A percentile compares a stretch with the other conserved stretches of the same genome.
Evolutionary conservation across 2,329 filamentous ascomycete species (phyloP).

Genomic region (Rutstroemia sp.): DNA sequence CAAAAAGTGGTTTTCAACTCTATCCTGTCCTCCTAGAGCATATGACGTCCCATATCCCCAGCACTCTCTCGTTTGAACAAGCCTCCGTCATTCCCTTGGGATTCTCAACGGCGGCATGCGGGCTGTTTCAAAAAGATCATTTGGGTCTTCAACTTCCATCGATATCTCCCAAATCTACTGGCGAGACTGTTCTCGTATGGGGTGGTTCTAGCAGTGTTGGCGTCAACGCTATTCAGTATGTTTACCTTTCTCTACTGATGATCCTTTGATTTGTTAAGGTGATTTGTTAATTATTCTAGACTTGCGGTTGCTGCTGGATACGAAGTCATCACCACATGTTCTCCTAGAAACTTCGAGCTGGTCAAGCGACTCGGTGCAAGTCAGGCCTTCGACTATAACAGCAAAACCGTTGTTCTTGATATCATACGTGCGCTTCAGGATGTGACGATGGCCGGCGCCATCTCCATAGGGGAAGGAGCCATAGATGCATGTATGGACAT

Average conservation of each 20-base stretch:
- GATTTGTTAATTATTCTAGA: not conserved
- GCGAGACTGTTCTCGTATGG: constrained; percentile 32
- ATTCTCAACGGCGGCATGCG: constrained; percentile 27
- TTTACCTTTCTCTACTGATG: not conserved
- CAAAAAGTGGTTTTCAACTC: constrained; percentile 27
- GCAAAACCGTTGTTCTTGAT: constrained; percentile 9
- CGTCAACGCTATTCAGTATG: constrained; percentile 30
- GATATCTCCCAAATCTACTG: constrained; percentile 19
- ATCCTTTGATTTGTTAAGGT: too few species aligned
- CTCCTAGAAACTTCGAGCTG: constrained; percentile 30
- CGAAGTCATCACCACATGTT: constrained; percentile 33
- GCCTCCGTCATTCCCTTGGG: constrained; percentile 28
- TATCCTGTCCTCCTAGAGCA: constrained; percentile 20
- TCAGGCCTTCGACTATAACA: constrained; percentile 34
- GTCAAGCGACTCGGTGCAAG: constrained; percentile 35
- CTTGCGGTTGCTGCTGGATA: constrained; percentile 36
- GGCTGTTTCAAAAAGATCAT: constrained; percentile 24
- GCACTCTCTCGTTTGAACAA: constrained; percentile 24
- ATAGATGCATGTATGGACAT: constrained; percentile 6
- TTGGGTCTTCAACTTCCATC: constrained; percentile 22
- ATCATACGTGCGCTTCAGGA: constrained; percentile 13
- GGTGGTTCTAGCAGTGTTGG: constrained; percentile 19
- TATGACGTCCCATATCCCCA: constrained; percentile 24
- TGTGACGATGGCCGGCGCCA: constrained; percentile 28
- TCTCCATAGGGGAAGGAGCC: not conserved